Conservation (phyloP, 805 yeast genomes). For the Metschnikowia matae region DNA sequence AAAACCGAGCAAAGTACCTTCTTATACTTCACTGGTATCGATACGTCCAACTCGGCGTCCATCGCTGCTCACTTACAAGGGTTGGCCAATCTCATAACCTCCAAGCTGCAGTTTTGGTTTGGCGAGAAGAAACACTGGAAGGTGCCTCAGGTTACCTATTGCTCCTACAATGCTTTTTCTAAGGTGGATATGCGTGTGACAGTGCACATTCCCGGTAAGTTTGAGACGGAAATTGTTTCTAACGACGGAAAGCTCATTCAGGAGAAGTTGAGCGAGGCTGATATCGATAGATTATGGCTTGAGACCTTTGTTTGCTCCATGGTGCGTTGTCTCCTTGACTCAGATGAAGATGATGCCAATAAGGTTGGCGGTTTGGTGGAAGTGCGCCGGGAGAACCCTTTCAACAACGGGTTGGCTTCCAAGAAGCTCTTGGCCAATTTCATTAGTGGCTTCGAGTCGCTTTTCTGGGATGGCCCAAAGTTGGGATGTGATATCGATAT, state of each 20-base stretch:
- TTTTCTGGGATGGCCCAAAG: constrained; percentile 63
- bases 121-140: constrained; percentile 68
- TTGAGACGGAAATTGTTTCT: constrained; percentile 50
- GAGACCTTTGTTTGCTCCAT: constrained; percentile 65
- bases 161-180: constrained; percentile 57
- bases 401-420: constrained; percentile 47
- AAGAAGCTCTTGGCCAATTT: constrained; percentile 42
- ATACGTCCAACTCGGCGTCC: constrained; percentile 70
- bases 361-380: constrained; percentile 65
- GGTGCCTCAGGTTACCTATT: constrained; percentile 67
- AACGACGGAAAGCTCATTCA: constrained; percentile 49
- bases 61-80: constrained; percentile 72
- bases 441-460: constrained; percentile 58
- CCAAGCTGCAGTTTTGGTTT: constrained; percentile 71
- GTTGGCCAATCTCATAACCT: constrained; percentile 56
- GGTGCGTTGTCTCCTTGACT: constrained; percentile 64
- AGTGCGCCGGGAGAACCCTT: constrained; percentile 78
- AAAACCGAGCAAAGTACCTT: constrained; percentile 62
- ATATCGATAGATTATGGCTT: constrained; percentile 49
- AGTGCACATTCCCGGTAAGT: constrained; percentile 73
- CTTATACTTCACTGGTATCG: constrained; percentile 70
- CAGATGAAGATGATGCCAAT: constrained; percentile 63
- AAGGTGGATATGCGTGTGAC: constrained; percentile 67
- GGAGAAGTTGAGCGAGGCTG: constrained; percentile 47
- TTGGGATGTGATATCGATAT: constrained; percentile 64